Evolutionary conservation across 495 filamentous ascomycete species (phyloP).

Genomic region (Glonium stellatum): DNA sequence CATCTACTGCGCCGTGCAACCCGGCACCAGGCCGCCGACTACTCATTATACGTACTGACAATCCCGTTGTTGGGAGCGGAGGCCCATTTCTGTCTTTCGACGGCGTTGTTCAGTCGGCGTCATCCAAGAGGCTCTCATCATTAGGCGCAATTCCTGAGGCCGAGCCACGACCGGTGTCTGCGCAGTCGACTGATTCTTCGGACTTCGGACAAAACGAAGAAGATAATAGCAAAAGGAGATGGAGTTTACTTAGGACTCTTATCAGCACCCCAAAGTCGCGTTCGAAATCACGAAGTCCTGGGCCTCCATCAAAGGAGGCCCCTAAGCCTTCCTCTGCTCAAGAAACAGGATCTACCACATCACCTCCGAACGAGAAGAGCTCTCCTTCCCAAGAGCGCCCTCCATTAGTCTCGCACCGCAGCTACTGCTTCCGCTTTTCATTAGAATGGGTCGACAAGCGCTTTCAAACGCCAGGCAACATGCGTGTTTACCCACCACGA

Average conservation of each 20-base stretch:
- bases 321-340: not conserved
- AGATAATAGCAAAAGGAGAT: conserved; percentile 50
- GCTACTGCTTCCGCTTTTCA: conserved; percentile 70
- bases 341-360: not conserved
- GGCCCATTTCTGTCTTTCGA: conserved; percentile 57
- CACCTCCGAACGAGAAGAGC: not conserved
- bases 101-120: conserved; percentile 44
- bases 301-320: conserved; percentile 15
- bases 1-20: conserved; percentile 74
- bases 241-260: conserved; percentile 64
- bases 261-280: conserved; percentile 34
- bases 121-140: conserved; percentile 35
- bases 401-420: conserved; percentile 47
- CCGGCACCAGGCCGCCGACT: conserved; percentile 88
- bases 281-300: conserved; percentile 22
- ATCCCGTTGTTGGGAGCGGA: conserved; percentile 48
- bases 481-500: conserved; percentile 62
- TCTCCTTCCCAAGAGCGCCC: conserved; percentile 10
- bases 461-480: conserved; percentile 47
- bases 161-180: conserved; percentile 26
- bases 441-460: conserved; percentile 64
- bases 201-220: conserved; percentile 16
- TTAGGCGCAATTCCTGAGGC: conserved; percentile 17
- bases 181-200: conserved; percentile 19
- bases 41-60: conserved; percentile 84